Base-by-base conservation (phyloP, 192 early-diverging fungal genomes). In the Haplosporangium gracile region DNA sequence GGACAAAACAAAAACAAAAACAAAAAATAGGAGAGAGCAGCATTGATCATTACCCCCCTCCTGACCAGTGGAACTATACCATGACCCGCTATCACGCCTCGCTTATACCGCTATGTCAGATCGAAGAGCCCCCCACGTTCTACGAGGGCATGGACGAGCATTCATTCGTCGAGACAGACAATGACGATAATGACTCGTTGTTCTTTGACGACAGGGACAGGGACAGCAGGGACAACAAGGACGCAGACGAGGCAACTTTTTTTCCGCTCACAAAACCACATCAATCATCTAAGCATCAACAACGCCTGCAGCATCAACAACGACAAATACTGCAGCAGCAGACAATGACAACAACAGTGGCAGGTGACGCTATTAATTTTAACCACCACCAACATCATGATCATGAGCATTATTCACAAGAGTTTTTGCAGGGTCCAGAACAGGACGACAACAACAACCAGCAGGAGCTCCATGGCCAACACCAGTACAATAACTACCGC, bases 71-170 rank as follows among this genome's bases (percentile, higher is more conserved):
- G 82, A 79, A 32, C 74, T 85, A 85, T 24, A 85, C 82, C 47
- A 85, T 85, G 82, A 85, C 82, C 72, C 82, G 82, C 34, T 85
- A 85, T 79, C 82, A 85, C 68, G 82, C 82, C 47, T 85, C 82
- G 51, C 82, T 85, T 68, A 79, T 79, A 47, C 82, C 82, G 74
- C 82, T 85, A 13, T 85, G 77, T 51, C 76, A 83, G 72, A 79
- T 85, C 63, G 82, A 79, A 49, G 77, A 85, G 51, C 82, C 82
- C 45, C 82, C 69, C 74, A 74, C 82, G 65, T 85, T 85, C 57
- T 85, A 76, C 29, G 82, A 85, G 24, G 76, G 39, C 49, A 78
- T 83, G 82, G 82, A 78, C 43, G 82, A 83, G 70, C 76, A 69
- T 18, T 36, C 47, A 53, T 43, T 51, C n/a, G 36, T 55, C 45